These are phyloP conservation scores for Aspergillus sclerotioniger DNA, from an alignment of 495 filamentous ascomycete genomes.

Conservation along the genomic window DNA sequence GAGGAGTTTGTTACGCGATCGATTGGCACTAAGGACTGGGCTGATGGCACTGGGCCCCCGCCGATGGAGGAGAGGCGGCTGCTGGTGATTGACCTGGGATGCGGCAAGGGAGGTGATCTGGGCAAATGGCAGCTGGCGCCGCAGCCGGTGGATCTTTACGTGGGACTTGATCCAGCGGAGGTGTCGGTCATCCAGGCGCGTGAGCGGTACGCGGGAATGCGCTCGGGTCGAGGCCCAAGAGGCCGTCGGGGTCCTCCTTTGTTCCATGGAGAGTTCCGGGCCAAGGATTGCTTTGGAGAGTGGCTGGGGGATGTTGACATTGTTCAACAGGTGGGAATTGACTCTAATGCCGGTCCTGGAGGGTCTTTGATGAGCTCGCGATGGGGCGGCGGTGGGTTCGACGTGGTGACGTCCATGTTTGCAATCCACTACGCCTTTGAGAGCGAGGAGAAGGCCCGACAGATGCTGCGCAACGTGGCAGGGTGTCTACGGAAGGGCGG, in stretches of 20 bases:
- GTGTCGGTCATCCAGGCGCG: constrained; percentile 85
- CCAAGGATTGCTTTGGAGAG: constrained; percentile 86
- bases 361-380: constrained; percentile 52
- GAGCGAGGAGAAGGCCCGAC: constrained; percentile 78
- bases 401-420: constrained; percentile 98
- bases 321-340: constrained; percentile 80
- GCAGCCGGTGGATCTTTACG: constrained; percentile 80
- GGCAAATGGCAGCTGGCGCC: constrained; percentile 93
- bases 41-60: constrained; percentile 52
- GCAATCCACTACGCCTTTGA: constrained; percentile 99
- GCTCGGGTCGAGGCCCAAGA: constrained; percentile 51
- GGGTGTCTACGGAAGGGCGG: constrained; percentile 89
- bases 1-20: constrained; percentile 59
- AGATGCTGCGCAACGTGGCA: constrained; percentile 91
- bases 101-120: constrained; percentile 93
- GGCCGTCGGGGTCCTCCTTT: constrained; percentile 59
- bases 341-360: constrained; percentile 61
- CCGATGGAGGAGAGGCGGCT: constrained; percentile 51
- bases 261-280: constrained; percentile 81
- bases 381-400: constrained; percentile 78
- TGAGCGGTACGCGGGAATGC: constrained; percentile 77
- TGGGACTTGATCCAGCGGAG: constrained; percentile 89
- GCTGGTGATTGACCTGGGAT: constrained; percentile 87
- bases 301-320: constrained; percentile 74
- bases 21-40: constrained; percentile 42